phyloP scores from a whole-genome alignment of 805 yeast species.

The Starmerella vaccinii region DNA sequence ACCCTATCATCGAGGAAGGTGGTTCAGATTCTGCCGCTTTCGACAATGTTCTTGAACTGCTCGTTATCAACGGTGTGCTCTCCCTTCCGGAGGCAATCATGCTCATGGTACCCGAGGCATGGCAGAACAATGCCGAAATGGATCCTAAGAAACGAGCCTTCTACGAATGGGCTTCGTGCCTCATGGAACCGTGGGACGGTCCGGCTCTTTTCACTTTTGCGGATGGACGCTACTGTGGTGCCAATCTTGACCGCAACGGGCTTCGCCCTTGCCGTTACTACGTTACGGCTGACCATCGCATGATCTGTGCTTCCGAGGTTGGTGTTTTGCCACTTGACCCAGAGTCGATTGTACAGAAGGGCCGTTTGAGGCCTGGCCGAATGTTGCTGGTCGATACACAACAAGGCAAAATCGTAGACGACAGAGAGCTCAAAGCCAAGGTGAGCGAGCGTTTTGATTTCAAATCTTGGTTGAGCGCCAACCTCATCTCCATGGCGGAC shows the following conservation, averaged over 20 bases:
- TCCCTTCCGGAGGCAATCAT: constrained; percentile 94
- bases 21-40: constrained; percentile 98
- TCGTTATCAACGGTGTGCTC: constrained; percentile 82
- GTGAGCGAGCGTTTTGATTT: constrained; percentile 81
- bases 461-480: constrained; percentile 85
- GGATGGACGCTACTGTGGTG: constrained; percentile 97
- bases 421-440: constrained; percentile 68
- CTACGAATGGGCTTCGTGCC: constrained; percentile 98
- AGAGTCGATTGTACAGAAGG: constrained; percentile 73
- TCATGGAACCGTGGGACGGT: constrained; percentile 99
- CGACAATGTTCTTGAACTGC: constrained; percentile 86
- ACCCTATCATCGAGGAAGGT: constrained; percentile 95
- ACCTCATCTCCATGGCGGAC: constrained; percentile 74
- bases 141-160: constrained; percentile 89
- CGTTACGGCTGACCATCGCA: constrained; percentile 85
- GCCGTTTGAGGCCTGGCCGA: constrained; percentile 91
- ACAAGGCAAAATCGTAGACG: constrained; percentile 87
- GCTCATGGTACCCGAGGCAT: constrained; percentile 95
- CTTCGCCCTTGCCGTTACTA: constrained; percentile 97
- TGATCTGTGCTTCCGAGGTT: constrained; percentile 96
- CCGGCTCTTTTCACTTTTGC: constrained; percentile 95
- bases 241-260: constrained; percentile 94
- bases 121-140: constrained; percentile 81
- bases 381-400: constrained; percentile 91
- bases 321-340: constrained; percentile 91